Percentiles rank a stretch among this genome's conserved stretches.
Conservation (phyloP, 768 basidiomycete species). For the Podaxis pistillaris region DNA sequence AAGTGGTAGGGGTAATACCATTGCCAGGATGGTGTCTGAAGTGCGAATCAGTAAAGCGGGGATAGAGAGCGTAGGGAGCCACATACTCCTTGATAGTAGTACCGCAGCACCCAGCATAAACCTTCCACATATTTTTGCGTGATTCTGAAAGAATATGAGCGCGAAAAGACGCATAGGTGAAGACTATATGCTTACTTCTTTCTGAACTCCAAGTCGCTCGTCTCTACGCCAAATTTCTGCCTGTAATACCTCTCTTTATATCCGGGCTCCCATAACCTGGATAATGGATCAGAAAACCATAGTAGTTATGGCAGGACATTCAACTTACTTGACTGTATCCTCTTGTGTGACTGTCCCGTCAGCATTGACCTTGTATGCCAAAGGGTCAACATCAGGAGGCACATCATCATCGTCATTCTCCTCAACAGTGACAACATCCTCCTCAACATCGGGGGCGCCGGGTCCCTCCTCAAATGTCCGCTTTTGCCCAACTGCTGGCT, state of each 20-base stretch:
- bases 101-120: conserved; percentile 91
- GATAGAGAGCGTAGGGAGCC: neutral
- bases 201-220: conserved; percentile 68
- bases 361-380: conserved; percentile 74
- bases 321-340: conserved; percentile 84
- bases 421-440: conserved; percentile 45
- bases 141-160: conserved; percentile 45
- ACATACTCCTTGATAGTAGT: conserved; percentile 97
- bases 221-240: conserved; percentile 84
- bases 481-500: conserved; percentile 30
- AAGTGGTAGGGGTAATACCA: conserved; percentile 99
- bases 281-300: conserved; percentile 10
- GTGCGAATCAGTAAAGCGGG: conserved; percentile 15
- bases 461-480: conserved; percentile 50
- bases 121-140: conserved; percentile 90
- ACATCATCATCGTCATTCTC: conserved; percentile 58
- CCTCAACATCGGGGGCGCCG: conserved; percentile 37
- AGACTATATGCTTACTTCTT: conserved; percentile 53
- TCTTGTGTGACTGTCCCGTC: conserved; percentile 95
- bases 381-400: conserved; percentile 24
- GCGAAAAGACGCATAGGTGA: neutral
- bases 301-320: conserved; percentile 3
- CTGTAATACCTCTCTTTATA: conserved; percentile 94
- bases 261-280: conserved; percentile 92
- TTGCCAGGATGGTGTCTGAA: conserved; percentile 89